These are phyloP conservation scores for Aquilaria yunnanensis DNA, from an alignment of 345 rosid genomes.

Conservation along the genomic window DNA sequence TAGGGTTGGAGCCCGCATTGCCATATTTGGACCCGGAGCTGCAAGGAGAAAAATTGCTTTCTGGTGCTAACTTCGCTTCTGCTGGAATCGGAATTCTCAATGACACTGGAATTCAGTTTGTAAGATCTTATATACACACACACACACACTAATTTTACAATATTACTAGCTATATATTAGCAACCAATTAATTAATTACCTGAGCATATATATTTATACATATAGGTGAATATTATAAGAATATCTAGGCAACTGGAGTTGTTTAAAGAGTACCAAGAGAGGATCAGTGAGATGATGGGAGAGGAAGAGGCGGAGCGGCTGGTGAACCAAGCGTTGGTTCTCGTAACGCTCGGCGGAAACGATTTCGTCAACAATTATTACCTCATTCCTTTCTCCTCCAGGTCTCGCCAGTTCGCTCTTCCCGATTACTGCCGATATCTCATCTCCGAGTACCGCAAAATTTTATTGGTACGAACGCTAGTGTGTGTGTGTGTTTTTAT, in stretches of 20 bases:
- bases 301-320: constrained; percentile 21
- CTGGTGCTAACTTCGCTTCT: constrained; percentile 55
- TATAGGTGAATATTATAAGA: constrained; percentile 36
- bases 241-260: constrained; percentile 30
- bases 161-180: not conserved
- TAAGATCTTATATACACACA: constrained; percentile 7
- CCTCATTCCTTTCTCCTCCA: constrained; percentile 34
- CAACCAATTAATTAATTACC: not conserved
- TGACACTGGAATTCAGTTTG: constrained; percentile 52
- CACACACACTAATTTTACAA: not conserved
- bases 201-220: not conserved
- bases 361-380: constrained; percentile 59
- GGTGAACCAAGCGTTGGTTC: constrained; percentile 43
- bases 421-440: constrained; percentile 28
- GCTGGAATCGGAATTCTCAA: constrained; percentile 52
- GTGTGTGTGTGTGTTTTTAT: not conserved
- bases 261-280: constrained; percentile 37
- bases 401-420: constrained; percentile 40
- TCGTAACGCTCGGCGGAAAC: constrained; percentile 51
- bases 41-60: constrained; percentile 30
- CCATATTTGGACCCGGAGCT: constrained; percentile 47
- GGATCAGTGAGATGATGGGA: constrained; percentile 32
- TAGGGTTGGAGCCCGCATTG: constrained; percentile 35
- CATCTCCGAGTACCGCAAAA: constrained; percentile 42
- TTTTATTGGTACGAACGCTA: constrained; percentile 23